phyloP scores from a whole-genome alignment of 768 basidiomycete genomes.

The Hirschioporus abietinus region DNA sequence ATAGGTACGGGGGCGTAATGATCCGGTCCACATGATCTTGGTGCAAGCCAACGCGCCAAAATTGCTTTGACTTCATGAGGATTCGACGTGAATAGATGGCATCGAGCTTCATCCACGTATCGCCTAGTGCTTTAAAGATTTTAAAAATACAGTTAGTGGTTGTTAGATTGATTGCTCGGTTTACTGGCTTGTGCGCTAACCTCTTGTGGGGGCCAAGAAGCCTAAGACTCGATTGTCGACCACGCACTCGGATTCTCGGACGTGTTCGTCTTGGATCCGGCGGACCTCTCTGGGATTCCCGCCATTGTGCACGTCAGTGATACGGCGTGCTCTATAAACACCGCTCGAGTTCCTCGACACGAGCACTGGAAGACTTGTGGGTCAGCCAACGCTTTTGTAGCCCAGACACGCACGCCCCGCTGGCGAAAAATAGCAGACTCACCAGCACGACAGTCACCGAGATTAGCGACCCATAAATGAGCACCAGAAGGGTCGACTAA shows the following conservation, averaged over 20 bases:
- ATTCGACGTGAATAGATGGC: conserved; percentile 26
- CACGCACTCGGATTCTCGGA: conserved; percentile 20
- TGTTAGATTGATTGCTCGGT: conserved; percentile 13
- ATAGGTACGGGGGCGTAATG: conserved; percentile 43
- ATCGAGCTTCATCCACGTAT: conserved; percentile 31
- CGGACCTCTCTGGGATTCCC: conserved; percentile 10
- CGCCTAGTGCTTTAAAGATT: conserved; percentile 27
- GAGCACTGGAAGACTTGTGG: neutral
- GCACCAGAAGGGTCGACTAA: conserved; percentile 10
- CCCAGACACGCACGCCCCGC: neutral
- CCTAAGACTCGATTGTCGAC: conserved; percentile 30
- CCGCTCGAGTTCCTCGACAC: neutral
- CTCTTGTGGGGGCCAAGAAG: conserved; percentile 33
- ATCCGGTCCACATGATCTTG: conserved; percentile 25
- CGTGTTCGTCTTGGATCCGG: conserved; percentile 13
- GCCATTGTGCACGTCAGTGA: conserved; percentile 14
- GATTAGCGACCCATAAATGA: conserved; percentile 15
- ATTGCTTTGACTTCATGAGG: conserved; percentile 20
- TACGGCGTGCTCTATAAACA: neutral
- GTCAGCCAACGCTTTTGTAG: neutral
- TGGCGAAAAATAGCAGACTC: neutral
- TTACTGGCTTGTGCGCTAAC: conserved; percentile 18
- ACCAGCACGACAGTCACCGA: conserved; percentile 16
- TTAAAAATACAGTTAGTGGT: conserved; percentile 9
- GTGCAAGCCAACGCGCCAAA: conserved; percentile 22